These are phyloP conservation scores for Periconia macrospinosa DNA, from an alignment of 2,329 filamentous ascomycete species.

Conservation along the genomic window DNA sequence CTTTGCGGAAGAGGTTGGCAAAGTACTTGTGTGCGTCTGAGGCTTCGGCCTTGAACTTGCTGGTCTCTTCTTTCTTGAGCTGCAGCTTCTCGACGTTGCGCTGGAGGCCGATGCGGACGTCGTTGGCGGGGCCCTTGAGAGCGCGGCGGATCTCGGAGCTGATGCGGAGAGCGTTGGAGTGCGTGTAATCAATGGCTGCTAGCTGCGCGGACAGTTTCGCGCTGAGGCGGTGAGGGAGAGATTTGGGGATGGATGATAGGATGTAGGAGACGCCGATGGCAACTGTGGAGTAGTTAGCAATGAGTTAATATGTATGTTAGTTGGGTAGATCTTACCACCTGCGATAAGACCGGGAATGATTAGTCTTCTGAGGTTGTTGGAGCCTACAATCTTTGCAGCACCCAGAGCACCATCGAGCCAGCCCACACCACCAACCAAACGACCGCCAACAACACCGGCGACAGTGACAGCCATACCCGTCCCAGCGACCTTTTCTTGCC, in stretches of 20 bases:
- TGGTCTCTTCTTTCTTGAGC: constrained; percentile 78
- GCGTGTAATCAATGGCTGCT: constrained; percentile 84
- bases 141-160: constrained; percentile 84
- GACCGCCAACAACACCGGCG: constrained; percentile 79
- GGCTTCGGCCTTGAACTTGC: constrained; percentile 79
- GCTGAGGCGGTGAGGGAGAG: constrained; percentile 82
- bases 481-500: constrained; percentile 91
- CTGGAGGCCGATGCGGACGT: constrained; percentile 80
- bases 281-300: constrained; percentile 51
- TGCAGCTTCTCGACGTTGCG: constrained; percentile 80
- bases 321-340: constrained; percentile 64
- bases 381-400: constrained; percentile 77
- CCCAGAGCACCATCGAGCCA: constrained; percentile 89
- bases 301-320: background rate
- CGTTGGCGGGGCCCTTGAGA: constrained; percentile 82
- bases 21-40: constrained; percentile 91
- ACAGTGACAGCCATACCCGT: constrained; percentile 94
- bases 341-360: constrained; percentile 78
- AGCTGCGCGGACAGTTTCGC: constrained; percentile 83
- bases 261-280: constrained; percentile 77
- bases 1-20: constrained; percentile 73
- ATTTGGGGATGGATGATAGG: constrained; percentile 82
- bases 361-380: constrained; percentile 77
- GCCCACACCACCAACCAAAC: constrained; percentile 78
- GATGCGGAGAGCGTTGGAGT: constrained; percentile 83